Evolutionary conservation across 192 early-diverging fungal genomes (phyloP).

Genomic region (Martensiomyces pterosporus): DNA sequence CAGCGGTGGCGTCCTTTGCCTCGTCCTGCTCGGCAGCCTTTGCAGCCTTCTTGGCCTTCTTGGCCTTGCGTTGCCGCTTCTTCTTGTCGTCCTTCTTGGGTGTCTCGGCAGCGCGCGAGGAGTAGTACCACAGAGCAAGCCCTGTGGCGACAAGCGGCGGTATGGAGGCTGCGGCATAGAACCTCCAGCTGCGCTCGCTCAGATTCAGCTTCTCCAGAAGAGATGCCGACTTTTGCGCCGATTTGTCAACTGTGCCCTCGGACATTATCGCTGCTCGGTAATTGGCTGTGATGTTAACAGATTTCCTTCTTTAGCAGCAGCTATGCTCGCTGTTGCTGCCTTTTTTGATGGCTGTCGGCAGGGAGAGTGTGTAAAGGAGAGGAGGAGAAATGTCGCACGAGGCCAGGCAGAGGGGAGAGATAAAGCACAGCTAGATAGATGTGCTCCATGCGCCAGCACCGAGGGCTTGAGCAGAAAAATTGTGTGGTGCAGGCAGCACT

Average conservation of each 20-base stretch:
- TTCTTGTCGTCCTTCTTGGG: conserved; percentile 36
- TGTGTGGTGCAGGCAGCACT: too few relatives aligned
- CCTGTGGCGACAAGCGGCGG: conserved; percentile 58
- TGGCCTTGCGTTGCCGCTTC: conserved; percentile 35
- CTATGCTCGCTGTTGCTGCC: too few relatives aligned
- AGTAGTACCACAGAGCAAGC: conserved; percentile 64
- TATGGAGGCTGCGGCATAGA: conserved; percentile 61
- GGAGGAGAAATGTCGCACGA: too few relatives aligned
- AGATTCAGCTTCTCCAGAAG: conserved; percentile 46
- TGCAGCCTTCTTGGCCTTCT: conserved; percentile 44
- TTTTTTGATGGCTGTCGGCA: too few relatives aligned
- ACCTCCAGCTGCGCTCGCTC: conserved; percentile 57
- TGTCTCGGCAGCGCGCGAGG: conserved; percentile 21
- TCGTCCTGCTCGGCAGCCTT: conserved; percentile 8
- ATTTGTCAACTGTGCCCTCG: conserved; percentile 19
- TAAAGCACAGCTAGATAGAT: too few relatives aligned
- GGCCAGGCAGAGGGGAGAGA: too few relatives aligned
- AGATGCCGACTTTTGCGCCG: conserved; percentile 29
- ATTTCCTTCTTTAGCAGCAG: too few relatives aligned
- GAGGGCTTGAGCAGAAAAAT: too few relatives aligned
- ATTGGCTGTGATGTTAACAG: too few relatives aligned
- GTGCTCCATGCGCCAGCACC: too few relatives aligned
- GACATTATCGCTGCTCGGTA: conserved; percentile 9
- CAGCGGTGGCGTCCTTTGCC: conserved; percentile 3
- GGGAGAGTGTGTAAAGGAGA: too few relatives aligned